These are phyloP conservation scores for Lasiosphaeria miniovina DNA, from an alignment of 495 filamentous ascomycete genomes.

Conservation along the genomic window DNA sequence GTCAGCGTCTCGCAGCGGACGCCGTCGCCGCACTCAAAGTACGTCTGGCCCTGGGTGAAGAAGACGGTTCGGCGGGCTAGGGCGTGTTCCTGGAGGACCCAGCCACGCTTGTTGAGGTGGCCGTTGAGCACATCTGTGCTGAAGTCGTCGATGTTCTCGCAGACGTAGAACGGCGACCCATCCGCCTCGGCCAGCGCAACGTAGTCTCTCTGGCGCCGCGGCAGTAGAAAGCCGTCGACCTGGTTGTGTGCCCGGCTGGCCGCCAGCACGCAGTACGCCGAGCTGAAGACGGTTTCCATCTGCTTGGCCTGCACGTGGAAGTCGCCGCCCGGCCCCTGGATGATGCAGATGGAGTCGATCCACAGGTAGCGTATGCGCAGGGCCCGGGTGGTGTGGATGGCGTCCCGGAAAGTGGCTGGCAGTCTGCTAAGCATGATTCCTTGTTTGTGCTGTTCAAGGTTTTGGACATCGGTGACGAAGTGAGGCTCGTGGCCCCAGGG, in stretches of 20 bases:
- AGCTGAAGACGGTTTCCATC: conserved; percentile 37
- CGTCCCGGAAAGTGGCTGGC: conserved; percentile 23
- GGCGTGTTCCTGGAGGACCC: conserved; percentile 42
- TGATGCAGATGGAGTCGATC: conserved; percentile 41
- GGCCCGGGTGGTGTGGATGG: conserved; percentile 15
- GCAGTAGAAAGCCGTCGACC: conserved; percentile 24
- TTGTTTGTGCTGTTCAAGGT: conserved; percentile 6
- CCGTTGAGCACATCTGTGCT: conserved; percentile 28
- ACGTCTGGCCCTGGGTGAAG: conserved; percentile 35
- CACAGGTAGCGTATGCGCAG: conserved; percentile 25
- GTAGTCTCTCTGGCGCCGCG: conserved; percentile 1
- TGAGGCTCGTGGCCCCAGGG: conserved; percentile 13
- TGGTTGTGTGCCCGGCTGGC: conserved; percentile 23
- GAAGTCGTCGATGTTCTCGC: conserved; percentile 30
- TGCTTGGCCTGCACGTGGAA: conserved; percentile 16
- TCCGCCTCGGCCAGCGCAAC: not conserved
- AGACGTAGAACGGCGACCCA: conserved; percentile 20
- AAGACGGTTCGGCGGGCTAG: conserved; percentile 39
- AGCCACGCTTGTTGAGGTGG: conserved; percentile 32
- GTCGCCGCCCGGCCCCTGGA: conserved; percentile 33
- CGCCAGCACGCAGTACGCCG: conserved; percentile 30
- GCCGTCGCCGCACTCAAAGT: conserved; percentile 41
- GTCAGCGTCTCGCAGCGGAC: conserved; percentile 35
- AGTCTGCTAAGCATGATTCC: conserved; percentile 12
- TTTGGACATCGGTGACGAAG: conserved; percentile 5